A percentile compares a stretch with the other conserved stretches of the same genome.
Evolutionary conservation across 2,329 filamentous ascomycete genomes (phyloP).

Genomic region (Botrytis byssoidea): DNA sequence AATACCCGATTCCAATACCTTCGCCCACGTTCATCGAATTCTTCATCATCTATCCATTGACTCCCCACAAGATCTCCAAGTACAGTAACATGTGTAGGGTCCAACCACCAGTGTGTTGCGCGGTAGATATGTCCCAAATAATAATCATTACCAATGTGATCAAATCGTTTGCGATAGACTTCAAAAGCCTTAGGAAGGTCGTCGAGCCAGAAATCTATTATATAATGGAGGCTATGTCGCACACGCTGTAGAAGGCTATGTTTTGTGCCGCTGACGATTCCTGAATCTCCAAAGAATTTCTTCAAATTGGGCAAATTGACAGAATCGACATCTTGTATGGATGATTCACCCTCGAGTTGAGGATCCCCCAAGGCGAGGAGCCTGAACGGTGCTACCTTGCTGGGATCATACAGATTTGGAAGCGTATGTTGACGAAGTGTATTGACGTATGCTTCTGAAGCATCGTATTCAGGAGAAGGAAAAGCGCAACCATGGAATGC

Average conservation of each 20-base stretch:
- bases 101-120: slow-evolving; percentile 77
- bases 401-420: slow-evolving; percentile 29
- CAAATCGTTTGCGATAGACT: slow-evolving; percentile 73
- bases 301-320: slow-evolving; percentile 55
- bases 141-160: slow-evolving; percentile 89
- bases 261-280: slow-evolving; percentile 41
- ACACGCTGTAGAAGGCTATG: slow-evolving; percentile 53
- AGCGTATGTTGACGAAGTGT: slow-evolving; percentile 32
- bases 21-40: slow-evolving; percentile 71
- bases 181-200: slow-evolving; percentile 68
- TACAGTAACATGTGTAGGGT: slow-evolving; percentile 83
- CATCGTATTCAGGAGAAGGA: slow-evolving; percentile 47
- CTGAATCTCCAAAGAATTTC: slow-evolving; percentile 37
- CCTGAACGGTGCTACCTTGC: slow-evolving; percentile 68
- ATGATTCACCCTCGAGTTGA: slow-evolving; percentile 89
- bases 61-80: slow-evolving; percentile 90
- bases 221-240: slow-evolving; percentile 55
- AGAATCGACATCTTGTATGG: slow-evolving; percentile 62
- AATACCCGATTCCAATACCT: slow-evolving; percentile 84
- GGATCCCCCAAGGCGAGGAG: slow-evolving; percentile 88
- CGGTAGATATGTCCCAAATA: slow-evolving; percentile 94
- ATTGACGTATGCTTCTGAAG: slow-evolving; percentile 31
- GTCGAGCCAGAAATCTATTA: slow-evolving; percentile 60
- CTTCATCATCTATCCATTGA: slow-evolving; percentile 86
- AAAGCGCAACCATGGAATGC: slow-evolving; percentile 78